Conservation (phyloP, 2,329 filamentous ascomycete genomes). For the Coniochaeta sp. region DNA sequence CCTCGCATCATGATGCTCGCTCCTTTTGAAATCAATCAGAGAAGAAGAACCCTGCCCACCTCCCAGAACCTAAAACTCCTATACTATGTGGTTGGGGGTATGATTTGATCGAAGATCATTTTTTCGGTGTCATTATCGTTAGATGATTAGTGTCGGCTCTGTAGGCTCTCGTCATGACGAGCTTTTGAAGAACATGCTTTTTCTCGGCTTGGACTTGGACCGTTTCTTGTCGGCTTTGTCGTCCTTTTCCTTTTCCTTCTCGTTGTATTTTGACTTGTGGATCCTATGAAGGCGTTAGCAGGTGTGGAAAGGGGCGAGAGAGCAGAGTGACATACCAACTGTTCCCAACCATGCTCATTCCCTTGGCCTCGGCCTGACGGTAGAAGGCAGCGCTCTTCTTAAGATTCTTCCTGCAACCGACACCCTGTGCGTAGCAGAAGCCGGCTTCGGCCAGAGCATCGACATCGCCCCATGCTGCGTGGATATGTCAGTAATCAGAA, state of each 20-base stretch:
- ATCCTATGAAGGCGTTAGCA: conserved; percentile 55
- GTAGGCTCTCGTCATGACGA: background rate
- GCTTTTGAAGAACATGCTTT: conserved; percentile 49
- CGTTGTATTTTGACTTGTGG: conserved; percentile 89
- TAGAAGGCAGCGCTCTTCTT: conserved; percentile 92
- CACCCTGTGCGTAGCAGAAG: conserved; percentile 89
- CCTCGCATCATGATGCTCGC: background rate
- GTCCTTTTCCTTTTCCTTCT: no score
- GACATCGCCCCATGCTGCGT: conserved; percentile 77
- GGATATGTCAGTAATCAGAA: conserved; percentile 12
- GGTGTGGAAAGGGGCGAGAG: conserved; percentile 3
- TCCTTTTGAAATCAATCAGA: background rate
- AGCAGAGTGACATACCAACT: conserved; percentile 71
- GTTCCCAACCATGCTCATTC: conserved; percentile 96
- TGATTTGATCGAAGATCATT: conserved; percentile 2
- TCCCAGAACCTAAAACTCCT: conserved; percentile 3
- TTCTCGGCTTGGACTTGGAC: conserved; percentile 70
- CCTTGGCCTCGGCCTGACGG: conserved; percentile 81
- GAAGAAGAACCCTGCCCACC: background rate
- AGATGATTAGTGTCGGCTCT: background rate
- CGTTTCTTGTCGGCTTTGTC: conserved; percentile 55
- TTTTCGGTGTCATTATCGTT: conserved; percentile 4
- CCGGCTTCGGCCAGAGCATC: conserved; percentile 92
- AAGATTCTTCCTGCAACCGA: conserved; percentile 92
- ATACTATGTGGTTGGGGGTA: conserved; percentile 2